phyloP scores from a whole-genome alignment of 225 moss, liverwort and hornwort genomes.

The Polytrichum formosum region DNA sequence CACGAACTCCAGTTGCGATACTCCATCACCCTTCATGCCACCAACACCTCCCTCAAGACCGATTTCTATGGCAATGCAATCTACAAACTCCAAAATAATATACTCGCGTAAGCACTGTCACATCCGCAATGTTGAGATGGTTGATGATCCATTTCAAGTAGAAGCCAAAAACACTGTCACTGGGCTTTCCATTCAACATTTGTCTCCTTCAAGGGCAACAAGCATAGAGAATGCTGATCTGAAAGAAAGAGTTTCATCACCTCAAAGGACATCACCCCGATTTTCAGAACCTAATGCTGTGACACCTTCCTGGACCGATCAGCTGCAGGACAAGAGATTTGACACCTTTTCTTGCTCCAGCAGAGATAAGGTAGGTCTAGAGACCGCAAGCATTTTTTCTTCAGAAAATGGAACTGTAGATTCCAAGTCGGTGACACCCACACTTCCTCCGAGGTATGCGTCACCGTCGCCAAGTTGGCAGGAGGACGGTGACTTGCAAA shows the following conservation, averaged over 20 bases:
- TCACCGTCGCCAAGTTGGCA: slow-evolving; percentile 34
- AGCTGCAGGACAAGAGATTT: slow-evolving; percentile 4
- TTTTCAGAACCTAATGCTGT: slow-evolving; percentile 6
- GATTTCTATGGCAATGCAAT: slow-evolving; percentile 10
- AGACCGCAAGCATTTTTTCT: slow-evolving; percentile 6
- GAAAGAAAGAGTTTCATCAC: slow-evolving; percentile 12
- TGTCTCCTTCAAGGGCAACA: slow-evolving; percentile 10
- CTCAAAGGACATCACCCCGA: not conserved
- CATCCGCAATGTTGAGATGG: slow-evolving; percentile 2
- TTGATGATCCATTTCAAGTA: not conserved
- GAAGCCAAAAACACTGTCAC: too few relatives aligned
- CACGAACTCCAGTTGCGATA: slow-evolving; percentile 22
- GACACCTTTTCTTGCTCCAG: slow-evolving; percentile 14
- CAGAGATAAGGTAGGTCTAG: slow-evolving; percentile 5
- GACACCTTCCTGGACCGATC: slow-evolving; percentile 12
- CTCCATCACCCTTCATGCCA: not conserved
- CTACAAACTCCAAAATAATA: slow-evolving; percentile 19
- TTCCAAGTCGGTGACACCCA: slow-evolving; percentile 1
- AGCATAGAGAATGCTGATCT: slow-evolving; percentile 6
- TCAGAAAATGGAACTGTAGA: slow-evolving; percentile 17
- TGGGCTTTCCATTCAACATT: not conserved
- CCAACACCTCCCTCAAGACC: slow-evolving; percentile 13
- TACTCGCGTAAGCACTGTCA: slow-evolving; percentile 15
- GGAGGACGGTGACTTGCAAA: slow-evolving; percentile 30
- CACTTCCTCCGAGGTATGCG: slow-evolving; percentile 32